Base-by-base conservation (phyloP, 345 rosid species). In the Arabis alpina region DNA sequence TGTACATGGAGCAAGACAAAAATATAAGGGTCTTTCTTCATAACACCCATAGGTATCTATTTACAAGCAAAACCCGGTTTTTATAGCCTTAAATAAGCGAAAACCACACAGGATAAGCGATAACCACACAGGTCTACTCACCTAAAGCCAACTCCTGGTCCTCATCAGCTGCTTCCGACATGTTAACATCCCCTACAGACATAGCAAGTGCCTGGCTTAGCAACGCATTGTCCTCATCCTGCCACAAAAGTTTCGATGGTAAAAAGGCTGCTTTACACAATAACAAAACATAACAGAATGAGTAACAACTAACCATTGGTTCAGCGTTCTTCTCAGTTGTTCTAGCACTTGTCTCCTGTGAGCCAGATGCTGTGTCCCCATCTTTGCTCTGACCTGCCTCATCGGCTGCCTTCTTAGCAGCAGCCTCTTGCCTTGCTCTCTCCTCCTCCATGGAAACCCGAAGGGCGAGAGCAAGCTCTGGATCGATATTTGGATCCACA, bases 391-490 rank as follows among this genome's bases (percentile, higher is more conserved):
- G 82, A 68, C 79, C 59, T 58, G 85, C 83, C 74, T 87, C 93
- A 41, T 87, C 88, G 2, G 88, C 82, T 36, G 84, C 85, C 87
- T 75, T 82, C 73, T 87, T 89, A 64, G 92, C 90, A 67, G 90
- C 90, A 75, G 96, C 92, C 77, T 89, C 96, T 77, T 87, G 91
- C 77, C 91, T 87, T 70, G 96, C 93, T 79, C 96, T 89, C 82
- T 89, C 96, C 79, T 87, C 96, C 81, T 87, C 89, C 89, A 89
- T 84, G 19, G 93, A 89, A 58, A 85, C 88, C 70, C 96, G 87
- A 58, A 89, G 86, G 27, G 91, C 96, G 24, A 85, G 91, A 54
- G 93, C 93, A 66, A 89, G 80, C 79, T 89, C 91, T 59, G 96
- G 96, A 82, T 89, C 96, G 16, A 87, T 40, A 57, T 87, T 87